Evolutionary conservation across 345 rosid species (phyloP).

Genomic region (Boechera stricta): DNA sequence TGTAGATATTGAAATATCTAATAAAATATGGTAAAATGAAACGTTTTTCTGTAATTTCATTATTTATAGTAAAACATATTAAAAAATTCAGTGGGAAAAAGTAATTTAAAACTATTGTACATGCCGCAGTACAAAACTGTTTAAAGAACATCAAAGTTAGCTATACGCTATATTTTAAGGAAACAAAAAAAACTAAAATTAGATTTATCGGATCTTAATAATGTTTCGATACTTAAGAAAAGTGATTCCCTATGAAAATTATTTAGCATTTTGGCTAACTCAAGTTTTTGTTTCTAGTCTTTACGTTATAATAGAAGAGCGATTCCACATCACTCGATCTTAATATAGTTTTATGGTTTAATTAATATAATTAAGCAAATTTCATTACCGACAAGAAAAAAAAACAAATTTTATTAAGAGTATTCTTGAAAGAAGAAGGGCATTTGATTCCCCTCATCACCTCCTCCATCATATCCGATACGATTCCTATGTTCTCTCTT

Average conservation of each 20-base stretch:
- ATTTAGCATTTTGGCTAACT: constrained; percentile 1
- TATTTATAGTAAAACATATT: not conserved
- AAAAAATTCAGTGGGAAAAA: not conserved
- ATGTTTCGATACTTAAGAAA: constrained; percentile 1
- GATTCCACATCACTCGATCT: not conserved
- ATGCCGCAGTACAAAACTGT: no score
- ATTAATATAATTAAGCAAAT: not conserved
- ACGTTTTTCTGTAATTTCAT: not conserved
- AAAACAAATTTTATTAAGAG: not conserved
- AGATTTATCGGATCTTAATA: not conserved
- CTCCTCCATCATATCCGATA: not conserved
- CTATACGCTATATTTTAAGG: not conserved
- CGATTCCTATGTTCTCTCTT: not conserved
- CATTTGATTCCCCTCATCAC: not conserved
- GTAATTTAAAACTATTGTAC: no score
- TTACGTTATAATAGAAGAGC: not conserved
- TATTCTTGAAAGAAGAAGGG: not conserved
- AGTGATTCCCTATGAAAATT: not conserved
- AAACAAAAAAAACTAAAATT: not conserved
- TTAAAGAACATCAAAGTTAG: no score
- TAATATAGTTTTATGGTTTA: no score
- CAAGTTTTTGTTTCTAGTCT: constrained; percentile 28
- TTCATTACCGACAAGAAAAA: not conserved
- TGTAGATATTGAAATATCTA: not conserved
- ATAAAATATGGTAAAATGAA: not conserved